phyloP scores from a whole-genome alignment of 164 flowering plant genomes.

The Sextonia rubra region DNA sequence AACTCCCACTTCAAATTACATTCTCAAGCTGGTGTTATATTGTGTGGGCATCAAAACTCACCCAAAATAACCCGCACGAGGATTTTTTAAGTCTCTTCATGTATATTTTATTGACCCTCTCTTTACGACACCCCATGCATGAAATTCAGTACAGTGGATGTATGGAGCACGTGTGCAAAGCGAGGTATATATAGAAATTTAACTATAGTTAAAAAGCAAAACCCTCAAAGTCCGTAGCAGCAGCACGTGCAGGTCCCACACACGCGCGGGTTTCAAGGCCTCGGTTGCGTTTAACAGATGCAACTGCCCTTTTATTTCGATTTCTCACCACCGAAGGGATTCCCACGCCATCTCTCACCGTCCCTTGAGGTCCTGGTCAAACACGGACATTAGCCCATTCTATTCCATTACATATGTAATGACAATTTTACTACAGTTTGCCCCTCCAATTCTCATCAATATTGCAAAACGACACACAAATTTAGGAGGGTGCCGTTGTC shows the following conservation, averaged over 20 bases:
- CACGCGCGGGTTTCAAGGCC: constrained; percentile 8
- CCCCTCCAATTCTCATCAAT: background rate
- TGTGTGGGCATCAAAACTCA: background rate
- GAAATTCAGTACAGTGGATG: background rate
- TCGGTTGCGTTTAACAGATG: constrained; percentile 7
- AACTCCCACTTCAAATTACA: background rate
- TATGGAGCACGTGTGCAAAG: background rate
- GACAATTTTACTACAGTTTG: background rate
- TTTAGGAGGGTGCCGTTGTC: constrained; percentile 6
- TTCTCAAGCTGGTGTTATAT: background rate
- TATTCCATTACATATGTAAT: background rate
- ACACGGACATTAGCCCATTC: constrained; percentile 15
- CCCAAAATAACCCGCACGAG: background rate
- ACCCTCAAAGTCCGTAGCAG: constrained; percentile 20
- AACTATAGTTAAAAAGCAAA: constrained; percentile 10
- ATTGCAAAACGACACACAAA: background rate
- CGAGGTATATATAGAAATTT: background rate
- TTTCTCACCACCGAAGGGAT: constrained; percentile 19
- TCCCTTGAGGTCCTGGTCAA: constrained; percentile 20
- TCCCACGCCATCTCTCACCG: constrained; percentile 23
- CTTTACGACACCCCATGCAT: background rate
- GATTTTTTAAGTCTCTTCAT: background rate
- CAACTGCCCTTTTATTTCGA: constrained; percentile 5
- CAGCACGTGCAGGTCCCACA: constrained; percentile 21
- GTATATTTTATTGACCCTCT: background rate